A percentile compares a stretch with the other conserved stretches of the same genome.
These are phyloP conservation scores for Boletellus dicymbophilus DNA, from an alignment of 1,284 basidiomycete species.

Conservation along the genomic window DNA sequence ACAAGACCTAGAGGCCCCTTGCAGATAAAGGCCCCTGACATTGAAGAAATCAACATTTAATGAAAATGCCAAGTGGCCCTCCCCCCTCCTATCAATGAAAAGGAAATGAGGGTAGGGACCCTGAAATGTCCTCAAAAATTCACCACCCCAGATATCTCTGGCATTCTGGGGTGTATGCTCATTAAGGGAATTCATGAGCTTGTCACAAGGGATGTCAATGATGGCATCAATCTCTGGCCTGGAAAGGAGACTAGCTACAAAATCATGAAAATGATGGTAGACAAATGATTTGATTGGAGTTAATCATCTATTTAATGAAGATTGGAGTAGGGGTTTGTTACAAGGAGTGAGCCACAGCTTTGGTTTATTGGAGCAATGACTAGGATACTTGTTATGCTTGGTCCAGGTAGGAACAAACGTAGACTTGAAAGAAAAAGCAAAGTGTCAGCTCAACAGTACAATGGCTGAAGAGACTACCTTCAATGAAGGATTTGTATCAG, in stretches of 20 bases:
- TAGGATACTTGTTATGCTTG: too few species aligned
- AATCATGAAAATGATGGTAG: conserved; percentile 16
- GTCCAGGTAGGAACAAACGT: too few species aligned
- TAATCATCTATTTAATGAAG: too few species aligned
- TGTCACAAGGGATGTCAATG: conserved; percentile 18
- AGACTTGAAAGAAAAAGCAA: too few species aligned
- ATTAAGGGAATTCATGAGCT: background rate
- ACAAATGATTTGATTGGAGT: conserved; percentile 9
- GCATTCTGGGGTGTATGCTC: background rate
- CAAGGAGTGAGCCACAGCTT: too few species aligned
- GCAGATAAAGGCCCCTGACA: background rate
- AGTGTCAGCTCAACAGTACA: too few species aligned
- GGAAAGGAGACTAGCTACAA: conserved; percentile 15
- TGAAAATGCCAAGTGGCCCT: conserved; percentile 2
- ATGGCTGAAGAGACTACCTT: too few species aligned
- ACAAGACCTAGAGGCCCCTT: background rate
- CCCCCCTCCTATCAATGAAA: background rate
- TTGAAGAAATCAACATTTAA: conserved; percentile 14
- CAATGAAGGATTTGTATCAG: too few species aligned
- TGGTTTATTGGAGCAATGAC: too few species aligned
- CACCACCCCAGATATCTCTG: conserved; percentile 5
- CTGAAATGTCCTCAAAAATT: conserved; percentile 1
- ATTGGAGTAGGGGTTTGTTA: too few species aligned
- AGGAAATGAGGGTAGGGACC: background rate
- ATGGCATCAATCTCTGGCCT: conserved; percentile 11